These are phyloP conservation scores for Creolimax fragrantissima DNA, from an alignment of 78 protist genomes.

Conservation along the genomic window DNA sequence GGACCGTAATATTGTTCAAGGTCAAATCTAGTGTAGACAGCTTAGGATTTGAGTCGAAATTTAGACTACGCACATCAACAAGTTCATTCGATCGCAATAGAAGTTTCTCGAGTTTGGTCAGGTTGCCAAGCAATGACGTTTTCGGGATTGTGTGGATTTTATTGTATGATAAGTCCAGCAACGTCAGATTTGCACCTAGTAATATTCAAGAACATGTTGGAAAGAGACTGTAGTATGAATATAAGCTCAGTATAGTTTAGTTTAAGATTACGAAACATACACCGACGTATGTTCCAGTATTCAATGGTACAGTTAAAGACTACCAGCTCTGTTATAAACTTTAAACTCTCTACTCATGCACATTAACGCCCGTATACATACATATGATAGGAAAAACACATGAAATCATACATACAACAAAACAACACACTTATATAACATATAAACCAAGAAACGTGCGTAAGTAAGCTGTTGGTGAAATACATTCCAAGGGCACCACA, in stretches of 20 bases:
- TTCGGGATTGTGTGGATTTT: neutral
- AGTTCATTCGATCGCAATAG: neutral
- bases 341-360: too few species aligned
- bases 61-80: neutral
- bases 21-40: neutral
- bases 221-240: too few species aligned
- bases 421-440: neutral
- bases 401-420: neutral
- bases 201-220: too few species aligned
- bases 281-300: too few species aligned
- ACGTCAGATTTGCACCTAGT: neutral
- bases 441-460: too few species aligned
- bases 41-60: neutral
- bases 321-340: too few species aligned
- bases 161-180: neutral
- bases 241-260: too few species aligned
- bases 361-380: neutral
- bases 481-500: too few species aligned
- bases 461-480: too few species aligned
- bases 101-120: neutral
- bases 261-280: too few species aligned
- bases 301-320: too few species aligned
- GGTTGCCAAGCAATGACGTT: neutral
- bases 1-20: neutral
- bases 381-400: neutral